Conservation (phyloP, 2,329 filamentous ascomycete genomes). For the Juglanconis oblonga region DNA sequence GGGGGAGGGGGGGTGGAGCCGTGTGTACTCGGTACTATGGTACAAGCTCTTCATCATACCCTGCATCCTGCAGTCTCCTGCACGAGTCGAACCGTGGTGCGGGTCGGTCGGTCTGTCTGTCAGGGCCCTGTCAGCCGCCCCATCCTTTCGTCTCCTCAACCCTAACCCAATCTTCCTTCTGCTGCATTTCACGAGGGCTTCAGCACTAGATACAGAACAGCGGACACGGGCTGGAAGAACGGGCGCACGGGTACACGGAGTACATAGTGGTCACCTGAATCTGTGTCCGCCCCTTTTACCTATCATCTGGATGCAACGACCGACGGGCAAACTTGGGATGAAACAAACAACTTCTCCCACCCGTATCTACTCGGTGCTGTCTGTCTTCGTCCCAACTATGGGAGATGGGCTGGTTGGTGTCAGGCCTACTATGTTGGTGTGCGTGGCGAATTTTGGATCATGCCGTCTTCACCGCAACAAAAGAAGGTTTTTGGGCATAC, state of each 20-base stretch:
- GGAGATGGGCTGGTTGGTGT: background rate
- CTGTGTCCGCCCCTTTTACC: slow-evolving; percentile 7
- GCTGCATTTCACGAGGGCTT: background rate
- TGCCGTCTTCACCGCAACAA: slow-evolving; percentile 1
- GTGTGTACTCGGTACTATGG: background rate
- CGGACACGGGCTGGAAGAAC: background rate
- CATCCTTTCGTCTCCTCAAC: slow-evolving; percentile 1
- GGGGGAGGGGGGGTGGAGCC: no score
- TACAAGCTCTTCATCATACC: slow-evolving; percentile 12
- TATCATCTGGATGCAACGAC: slow-evolving; percentile 14
- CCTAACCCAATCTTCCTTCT: slow-evolving; percentile 16
- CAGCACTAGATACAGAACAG: background rate
- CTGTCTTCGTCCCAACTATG: background rate
- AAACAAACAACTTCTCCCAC: slow-evolving; percentile 16
- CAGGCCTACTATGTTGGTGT: background rate
- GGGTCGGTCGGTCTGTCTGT: slow-evolving; percentile 5
- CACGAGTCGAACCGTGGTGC: slow-evolving; percentile 17
- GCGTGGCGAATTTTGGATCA: background rate
- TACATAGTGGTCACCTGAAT: slow-evolving; percentile 3
- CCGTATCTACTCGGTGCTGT: background rate
- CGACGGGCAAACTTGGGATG: slow-evolving; percentile 18
- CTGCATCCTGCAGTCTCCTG: slow-evolving; percentile 9
- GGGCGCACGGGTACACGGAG: background rate
- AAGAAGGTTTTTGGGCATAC: background rate
- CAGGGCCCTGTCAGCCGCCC: slow-evolving; percentile 19